Conservation (phyloP, 768 basidiomycete genomes). For the Strobilomyces confusus region DNA sequence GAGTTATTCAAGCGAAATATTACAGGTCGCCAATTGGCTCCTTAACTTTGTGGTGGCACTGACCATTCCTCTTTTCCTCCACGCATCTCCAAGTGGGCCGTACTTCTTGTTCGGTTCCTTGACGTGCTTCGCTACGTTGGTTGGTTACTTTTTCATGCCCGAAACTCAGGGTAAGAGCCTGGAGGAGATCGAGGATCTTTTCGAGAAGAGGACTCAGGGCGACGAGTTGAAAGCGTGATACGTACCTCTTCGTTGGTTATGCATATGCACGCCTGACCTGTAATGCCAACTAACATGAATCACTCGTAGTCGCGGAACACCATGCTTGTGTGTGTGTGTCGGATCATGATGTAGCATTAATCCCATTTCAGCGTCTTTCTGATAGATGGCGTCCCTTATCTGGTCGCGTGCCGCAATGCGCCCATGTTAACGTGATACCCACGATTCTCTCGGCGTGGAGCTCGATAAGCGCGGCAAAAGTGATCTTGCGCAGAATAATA, state of each 20-base stretch:
- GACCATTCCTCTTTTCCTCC: constrained; percentile 46
- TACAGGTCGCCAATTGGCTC: constrained; percentile 24
- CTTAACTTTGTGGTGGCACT: constrained; percentile 44
- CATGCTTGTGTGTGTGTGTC: too few species aligned
- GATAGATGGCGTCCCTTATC: not conserved
- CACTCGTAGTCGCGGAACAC: too few species aligned
- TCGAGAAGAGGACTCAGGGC: not conserved
- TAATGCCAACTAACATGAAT: too few species aligned
- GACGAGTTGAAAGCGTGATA: not conserved
- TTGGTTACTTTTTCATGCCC: constrained; percentile 38
- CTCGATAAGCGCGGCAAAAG: not conserved
- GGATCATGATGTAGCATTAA: not conserved
- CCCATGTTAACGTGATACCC: not conserved
- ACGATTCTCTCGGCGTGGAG: not conserved
- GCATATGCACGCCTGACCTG: not conserved
- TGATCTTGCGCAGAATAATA: not conserved
- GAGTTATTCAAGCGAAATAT: constrained; percentile 6
- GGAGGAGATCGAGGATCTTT: constrained; percentile 35
- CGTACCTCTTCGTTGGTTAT: not conserved
- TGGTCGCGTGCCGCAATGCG: not conserved
- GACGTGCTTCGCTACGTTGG: constrained; percentile 33
- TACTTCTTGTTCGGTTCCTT: constrained; percentile 44
- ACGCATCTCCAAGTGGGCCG: constrained; percentile 40
- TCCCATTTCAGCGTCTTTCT: not conserved
- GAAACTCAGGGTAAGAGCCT: constrained; percentile 44